Evolutionary conservation across 2,329 filamentous ascomycete species (phyloP).

Genomic region (Stachybotrys elegans): DNA sequence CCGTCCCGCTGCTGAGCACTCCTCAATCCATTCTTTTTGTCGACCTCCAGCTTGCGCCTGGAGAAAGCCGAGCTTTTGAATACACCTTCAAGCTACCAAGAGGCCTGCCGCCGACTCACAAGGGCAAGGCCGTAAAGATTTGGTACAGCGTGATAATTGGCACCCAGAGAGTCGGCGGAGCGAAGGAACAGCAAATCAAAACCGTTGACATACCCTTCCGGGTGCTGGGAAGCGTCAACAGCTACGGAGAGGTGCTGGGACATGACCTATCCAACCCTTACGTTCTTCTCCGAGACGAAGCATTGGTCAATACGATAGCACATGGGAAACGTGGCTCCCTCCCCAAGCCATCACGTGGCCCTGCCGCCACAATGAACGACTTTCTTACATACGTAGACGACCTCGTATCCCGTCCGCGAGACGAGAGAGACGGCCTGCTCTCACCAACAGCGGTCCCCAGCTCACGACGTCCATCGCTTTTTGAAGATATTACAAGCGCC

Average conservation of each 20-base stretch:
- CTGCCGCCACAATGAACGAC: slow-evolving; percentile 49
- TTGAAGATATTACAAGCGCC: slow-evolving; percentile 55
- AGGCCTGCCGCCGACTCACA: slow-evolving; percentile 85
- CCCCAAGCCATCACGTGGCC: slow-evolving; percentile 19
- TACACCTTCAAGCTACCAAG: slow-evolving; percentile 83
- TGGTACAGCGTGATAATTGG: slow-evolving; percentile 87
- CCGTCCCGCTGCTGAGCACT: slow-evolving; percentile 86
- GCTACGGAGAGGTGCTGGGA: slow-evolving; percentile 79
- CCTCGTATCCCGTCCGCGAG: slow-evolving; percentile 56
- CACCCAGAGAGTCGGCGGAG: slow-evolving; percentile 77
- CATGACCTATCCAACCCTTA: slow-evolving; percentile 96
- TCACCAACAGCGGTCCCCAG: slow-evolving; percentile 62
- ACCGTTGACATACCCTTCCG: slow-evolving; percentile 92
- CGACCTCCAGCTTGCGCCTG: slow-evolving; percentile 79
- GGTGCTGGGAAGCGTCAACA: slow-evolving; percentile 88
- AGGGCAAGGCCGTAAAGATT: slow-evolving; percentile 90
- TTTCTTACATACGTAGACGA: slow-evolving; percentile 76
- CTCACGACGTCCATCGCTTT: slow-evolving; percentile 49
- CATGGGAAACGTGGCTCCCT: slow-evolving; percentile 20
- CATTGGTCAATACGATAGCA: slow-evolving; percentile 50
- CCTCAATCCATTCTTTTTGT: slow-evolving; percentile 96
- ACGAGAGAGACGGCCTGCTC: slow-evolving; percentile 53
- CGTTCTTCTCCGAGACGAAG: slow-evolving; percentile 79
- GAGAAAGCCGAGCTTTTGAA: slow-evolving; percentile 81
- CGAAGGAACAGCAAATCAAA: slow-evolving; percentile 75